Base-by-base conservation (phyloP, 352 stramenopile genomes). In the Ophiocytium majus region DNA sequence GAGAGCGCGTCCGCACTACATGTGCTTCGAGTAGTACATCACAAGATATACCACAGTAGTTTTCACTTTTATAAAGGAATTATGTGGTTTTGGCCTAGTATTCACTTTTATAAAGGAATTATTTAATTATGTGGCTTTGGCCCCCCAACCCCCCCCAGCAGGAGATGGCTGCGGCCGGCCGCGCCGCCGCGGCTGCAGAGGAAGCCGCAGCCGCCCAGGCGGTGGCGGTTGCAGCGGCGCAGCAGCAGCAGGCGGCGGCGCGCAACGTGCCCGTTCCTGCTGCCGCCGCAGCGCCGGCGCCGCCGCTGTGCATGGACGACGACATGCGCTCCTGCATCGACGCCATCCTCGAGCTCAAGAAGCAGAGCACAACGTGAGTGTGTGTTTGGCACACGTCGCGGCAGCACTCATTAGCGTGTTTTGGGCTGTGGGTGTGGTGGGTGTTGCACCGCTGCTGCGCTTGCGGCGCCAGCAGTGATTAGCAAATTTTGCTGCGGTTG, bases 311-410 rank as follows among this genome's bases (percentile, higher is more conserved):
- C 32, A 78, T 78, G 32, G 66, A 78, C 35, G 66, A 78, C 5
- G 66, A 78, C 66, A 78, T 43, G 66, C 66, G 66, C 35, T 17
- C 32, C 5, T 78, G 66, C 66, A 78, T 78, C 32, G 35, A 78
- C 35, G 66, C 66, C 32, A 78, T 78, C 35, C 35, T 78, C 5
- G 66, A 78, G 17, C 66, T 78, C 5, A 78, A 78, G 35, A 78
- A 43, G 35, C 66, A 78, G 35, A 78, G 66, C 35, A 78, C 32
- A 10, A 78, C 32, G 66, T 78, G 14, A 43, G 35, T 78, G 32
- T 43, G 43, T 57, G 43, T 57, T 57, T n/a, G n/a, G n/a, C n/a
- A n/a, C 43, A 57, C 14, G 43, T 57, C 43, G n/a, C n/a, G n/a
- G 43, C 43, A 57, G 14, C 43, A 57, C 43, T 57, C 43, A 57